Base-by-base conservation (phyloP, 2,329 filamentous ascomycete genomes). In the Fonsecaea monophora region DNA sequence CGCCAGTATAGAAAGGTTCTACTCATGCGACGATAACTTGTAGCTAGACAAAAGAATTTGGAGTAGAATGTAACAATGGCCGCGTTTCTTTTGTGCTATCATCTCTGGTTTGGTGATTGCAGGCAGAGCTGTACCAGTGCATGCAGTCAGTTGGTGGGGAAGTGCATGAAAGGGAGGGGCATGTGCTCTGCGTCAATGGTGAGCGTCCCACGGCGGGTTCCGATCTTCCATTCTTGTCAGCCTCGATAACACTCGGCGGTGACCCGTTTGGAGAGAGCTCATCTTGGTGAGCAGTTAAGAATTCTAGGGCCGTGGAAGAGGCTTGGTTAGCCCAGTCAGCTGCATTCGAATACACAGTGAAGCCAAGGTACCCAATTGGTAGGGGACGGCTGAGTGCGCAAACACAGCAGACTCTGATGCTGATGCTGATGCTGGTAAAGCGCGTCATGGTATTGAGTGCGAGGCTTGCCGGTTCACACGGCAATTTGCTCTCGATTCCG, bases 401-500 rank as follows among this genome's bases (percentile, higher is more conserved):
- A 6, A 5, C 30, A 25, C 25, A 25, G 18, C n/a, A 50, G 45
- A 25, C 45, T 50, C 21, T 50, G 18, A 10, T 30, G 40, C 15
- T 8, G 9, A 18, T n/a, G 12, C 15, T 18, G 40, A 3, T 18
- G 18, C 15, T 13, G 35, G 9, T 30, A 30, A 10, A 50, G 45
- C 15, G 18, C 45, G 45, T 50, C 45, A 30, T 13, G 42, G 42
- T 5, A 8, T 48, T 40, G 18, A 25, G 25, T 25, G 18, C 18
- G 18, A 50, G 21, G 45, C 21, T 25, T 50, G 6, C 45, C 45
- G 45, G 45, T 25, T 50, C 45, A 21, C 12, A 50, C 45, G 45
- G 45, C 18, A 50, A 50, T 50, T 50, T 50, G 45, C 45, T 50
- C 45, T 50, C 18, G 45, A 50, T 30, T 50, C 45, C 45, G 45